Percentiles rank a stretch among this genome's conserved stretches.
Conservation (phyloP, 768 basidiomycete species). For the Naganishia kalamii region DNA sequence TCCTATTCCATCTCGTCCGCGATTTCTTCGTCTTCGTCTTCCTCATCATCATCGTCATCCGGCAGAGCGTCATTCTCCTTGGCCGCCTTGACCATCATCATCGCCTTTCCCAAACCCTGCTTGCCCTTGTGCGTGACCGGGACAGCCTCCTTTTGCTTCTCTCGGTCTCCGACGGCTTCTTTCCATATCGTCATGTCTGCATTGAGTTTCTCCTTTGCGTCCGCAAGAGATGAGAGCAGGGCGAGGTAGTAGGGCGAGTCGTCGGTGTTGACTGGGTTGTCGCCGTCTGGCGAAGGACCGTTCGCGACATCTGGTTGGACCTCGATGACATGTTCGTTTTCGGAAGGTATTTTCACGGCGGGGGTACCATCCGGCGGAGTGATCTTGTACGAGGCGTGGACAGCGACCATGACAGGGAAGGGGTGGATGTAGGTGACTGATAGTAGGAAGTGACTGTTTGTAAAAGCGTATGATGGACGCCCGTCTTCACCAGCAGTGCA, state of each 20-base stretch:
- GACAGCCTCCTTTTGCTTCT: conserved; percentile 20
- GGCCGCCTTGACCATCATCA: conserved; percentile 24
- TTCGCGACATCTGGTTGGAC: background rate
- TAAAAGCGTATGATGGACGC: too few relatives aligned
- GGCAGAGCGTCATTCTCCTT: conserved; percentile 24
- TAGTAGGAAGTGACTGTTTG: too few relatives aligned
- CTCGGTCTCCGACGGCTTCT: conserved; percentile 20
- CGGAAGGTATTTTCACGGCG: background rate
- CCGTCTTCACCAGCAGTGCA: too few relatives aligned
- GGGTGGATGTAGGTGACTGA: background rate
- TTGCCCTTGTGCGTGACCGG: conserved; percentile 7
- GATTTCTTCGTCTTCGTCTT: background rate
- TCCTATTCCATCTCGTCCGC: background rate
- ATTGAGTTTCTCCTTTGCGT: conserved; percentile 14
- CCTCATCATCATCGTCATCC: background rate
- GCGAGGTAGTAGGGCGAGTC: conserved; percentile 17
- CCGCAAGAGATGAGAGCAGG: conserved; percentile 7
- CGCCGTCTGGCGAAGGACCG: background rate
- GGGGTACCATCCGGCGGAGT: background rate
- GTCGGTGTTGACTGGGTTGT: background rate
- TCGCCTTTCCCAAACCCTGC: conserved; percentile 19
- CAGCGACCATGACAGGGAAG: background rate
- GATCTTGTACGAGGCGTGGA: background rate
- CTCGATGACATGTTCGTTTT: background rate
- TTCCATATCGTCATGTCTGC: conserved; percentile 20